A percentile compares a stretch with the other conserved stretches of the same genome.
These are phyloP conservation scores for Melastoma candidum DNA, from an alignment of 441 rosid genomes.

Conservation along the genomic window DNA sequence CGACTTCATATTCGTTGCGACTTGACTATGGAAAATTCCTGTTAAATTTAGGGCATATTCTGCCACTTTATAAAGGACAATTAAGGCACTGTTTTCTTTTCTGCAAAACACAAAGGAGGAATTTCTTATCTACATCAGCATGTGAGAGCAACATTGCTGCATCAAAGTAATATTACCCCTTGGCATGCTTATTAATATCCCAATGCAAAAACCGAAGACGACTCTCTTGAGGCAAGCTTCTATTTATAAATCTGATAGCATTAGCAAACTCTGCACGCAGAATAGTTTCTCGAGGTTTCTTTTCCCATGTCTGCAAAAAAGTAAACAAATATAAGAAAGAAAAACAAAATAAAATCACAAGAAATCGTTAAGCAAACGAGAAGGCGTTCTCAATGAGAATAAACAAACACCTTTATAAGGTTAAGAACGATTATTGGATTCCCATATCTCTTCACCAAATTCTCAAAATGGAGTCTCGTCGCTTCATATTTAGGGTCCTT, in stretches of 20 bases:
- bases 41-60: slow-evolving; percentile 68
- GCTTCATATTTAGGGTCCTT: slow-evolving; percentile 90
- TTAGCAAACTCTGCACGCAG: slow-evolving; percentile 89
- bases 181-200: slow-evolving; percentile 77
- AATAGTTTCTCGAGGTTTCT: slow-evolving; percentile 92
- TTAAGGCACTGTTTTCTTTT: slow-evolving; percentile 68
- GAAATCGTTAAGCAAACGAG: too few species aligned
- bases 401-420: slow-evolving; percentile 69
- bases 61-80: slow-evolving; percentile 85
- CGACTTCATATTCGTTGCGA: slow-evolving; percentile 45
- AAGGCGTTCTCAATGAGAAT: too few species aligned
- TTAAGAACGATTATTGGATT: slow-evolving; percentile 89
- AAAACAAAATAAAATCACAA: neutral
- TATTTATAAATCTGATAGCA: slow-evolving; percentile 87
- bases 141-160: neutral
- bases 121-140: neutral
- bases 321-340: slow-evolving; percentile 2
- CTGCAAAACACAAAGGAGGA: slow-evolving; percentile 30
- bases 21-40: slow-evolving; percentile 79
- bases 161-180: slow-evolving; percentile 33
- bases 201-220: slow-evolving; percentile 68
- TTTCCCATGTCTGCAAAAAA: slow-evolving; percentile 64
- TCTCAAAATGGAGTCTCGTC: slow-evolving; percentile 88
- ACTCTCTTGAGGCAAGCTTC: slow-evolving; percentile 69
- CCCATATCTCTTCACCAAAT: slow-evolving; percentile 91